phyloP scores from a whole-genome alignment of 2,329 filamentous ascomycete genomes.

The Bipolaris oryzae region DNA sequence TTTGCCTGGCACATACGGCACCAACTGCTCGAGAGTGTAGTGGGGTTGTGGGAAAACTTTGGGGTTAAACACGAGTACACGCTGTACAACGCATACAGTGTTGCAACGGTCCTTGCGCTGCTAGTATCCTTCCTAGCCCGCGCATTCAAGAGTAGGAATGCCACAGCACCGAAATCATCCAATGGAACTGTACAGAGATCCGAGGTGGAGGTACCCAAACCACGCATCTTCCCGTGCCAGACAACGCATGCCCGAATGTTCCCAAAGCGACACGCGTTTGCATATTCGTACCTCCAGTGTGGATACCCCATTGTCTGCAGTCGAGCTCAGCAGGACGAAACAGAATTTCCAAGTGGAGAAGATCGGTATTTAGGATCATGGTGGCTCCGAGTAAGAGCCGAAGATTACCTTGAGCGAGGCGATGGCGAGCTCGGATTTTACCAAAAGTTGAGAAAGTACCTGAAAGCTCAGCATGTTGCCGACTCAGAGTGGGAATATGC shows the following conservation, averaged over 20 bases:
- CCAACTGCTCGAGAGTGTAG: constrained; percentile 10
- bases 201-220: constrained; percentile 25
- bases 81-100: constrained; percentile 9
- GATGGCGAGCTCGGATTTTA: constrained; percentile 60
- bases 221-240: constrained; percentile 66
- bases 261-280: constrained; percentile 70
- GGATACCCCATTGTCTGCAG: constrained; percentile 70
- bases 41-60: constrained; percentile 18
- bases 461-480: constrained; percentile 64
- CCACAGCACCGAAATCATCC: neutral
- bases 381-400: constrained; percentile 67
- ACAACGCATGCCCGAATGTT: constrained; percentile 71
- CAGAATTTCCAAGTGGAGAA: constrained; percentile 25
- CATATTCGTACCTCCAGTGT: constrained; percentile 72
- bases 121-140: constrained; percentile 9
- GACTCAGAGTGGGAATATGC: constrained; percentile 67
- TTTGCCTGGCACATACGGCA: constrained; percentile 15
- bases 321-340: constrained; percentile 47
- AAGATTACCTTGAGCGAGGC: constrained; percentile 67
- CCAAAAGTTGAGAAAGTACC: constrained; percentile 66
- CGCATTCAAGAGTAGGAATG: neutral
- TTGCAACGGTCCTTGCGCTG: constrained; percentile 21
- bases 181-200: constrained; percentile 13
- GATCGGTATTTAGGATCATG: constrained; percentile 39
- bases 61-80: constrained; percentile 8